Conservation (phyloP, 768 basidiomycete species). For the Ramaria sp. region DNA sequence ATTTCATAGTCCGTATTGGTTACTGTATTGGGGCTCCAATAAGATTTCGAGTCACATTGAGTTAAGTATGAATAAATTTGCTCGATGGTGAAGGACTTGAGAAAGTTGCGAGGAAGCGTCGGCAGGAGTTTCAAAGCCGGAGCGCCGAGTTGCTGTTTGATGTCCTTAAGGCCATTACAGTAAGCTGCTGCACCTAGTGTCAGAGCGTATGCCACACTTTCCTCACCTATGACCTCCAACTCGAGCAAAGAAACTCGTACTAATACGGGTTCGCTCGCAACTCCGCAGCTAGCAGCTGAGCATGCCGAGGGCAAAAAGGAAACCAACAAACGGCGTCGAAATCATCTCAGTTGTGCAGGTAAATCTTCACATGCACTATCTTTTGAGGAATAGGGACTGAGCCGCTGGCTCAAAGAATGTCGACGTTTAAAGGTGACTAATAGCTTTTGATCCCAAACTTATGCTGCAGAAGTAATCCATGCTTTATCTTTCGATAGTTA, state of each 20-base stretch:
- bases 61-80: too few relatives aligned
- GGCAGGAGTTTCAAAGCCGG: too few relatives aligned
- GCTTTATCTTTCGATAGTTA: neutral
- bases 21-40: too few relatives aligned
- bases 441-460: neutral
- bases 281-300: neutral
- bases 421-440: conserved; percentile 1
- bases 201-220: too few relatives aligned
- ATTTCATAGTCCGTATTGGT: too few relatives aligned
- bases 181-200: too few relatives aligned
- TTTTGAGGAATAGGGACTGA: neutral
- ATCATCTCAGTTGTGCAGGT: neutral
- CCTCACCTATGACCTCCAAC: neutral
- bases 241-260: neutral
- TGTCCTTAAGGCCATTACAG: too few relatives aligned
- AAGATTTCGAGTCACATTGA: too few relatives aligned
- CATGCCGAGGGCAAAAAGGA: neutral
- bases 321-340: neutral
- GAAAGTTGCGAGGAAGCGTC: too few relatives aligned
- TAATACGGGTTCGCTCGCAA: too few relatives aligned
- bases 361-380: neutral
- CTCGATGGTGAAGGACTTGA: too few relatives aligned
- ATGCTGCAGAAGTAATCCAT: neutral
- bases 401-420: neutral
- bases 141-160: too few relatives aligned